Conservation (phyloP, 1,284 basidiomycete genomes). For the Pseudozyma sp. region DNA sequence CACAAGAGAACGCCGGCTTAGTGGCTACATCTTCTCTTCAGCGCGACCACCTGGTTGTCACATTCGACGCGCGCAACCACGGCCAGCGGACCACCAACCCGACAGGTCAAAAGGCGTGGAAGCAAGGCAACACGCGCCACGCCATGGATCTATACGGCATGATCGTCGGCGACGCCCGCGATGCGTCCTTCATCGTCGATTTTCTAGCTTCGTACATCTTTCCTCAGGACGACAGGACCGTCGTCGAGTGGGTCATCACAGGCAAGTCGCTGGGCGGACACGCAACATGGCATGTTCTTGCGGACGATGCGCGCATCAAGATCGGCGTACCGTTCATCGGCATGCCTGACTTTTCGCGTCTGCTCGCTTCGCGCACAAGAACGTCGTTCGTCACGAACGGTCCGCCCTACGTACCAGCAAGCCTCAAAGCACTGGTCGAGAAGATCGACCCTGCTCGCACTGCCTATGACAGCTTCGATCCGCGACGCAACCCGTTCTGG, state of each 20-base stretch:
- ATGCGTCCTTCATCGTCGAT: slow-evolving; percentile 83
- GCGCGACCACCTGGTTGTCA: slow-evolving; percentile 66
- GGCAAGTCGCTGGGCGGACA: slow-evolving; percentile 84
- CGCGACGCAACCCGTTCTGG: slow-evolving; percentile 54
- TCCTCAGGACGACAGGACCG: slow-evolving; percentile 76
- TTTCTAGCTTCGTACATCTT: slow-evolving; percentile 83
- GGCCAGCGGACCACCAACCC: slow-evolving; percentile 65
- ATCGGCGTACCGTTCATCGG: slow-evolving; percentile 81
- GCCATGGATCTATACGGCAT: slow-evolving; percentile 69
- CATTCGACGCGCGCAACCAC: slow-evolving; percentile 69
- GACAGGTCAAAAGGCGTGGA: slow-evolving; percentile 67
- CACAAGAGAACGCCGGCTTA: slow-evolving; percentile 21
- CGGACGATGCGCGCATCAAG: slow-evolving; percentile 75
- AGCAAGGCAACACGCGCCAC: slow-evolving; percentile 63
- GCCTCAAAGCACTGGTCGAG: slow-evolving; percentile 54
- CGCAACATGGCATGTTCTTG: slow-evolving; percentile 78
- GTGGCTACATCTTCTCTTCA: slow-evolving; percentile 22
- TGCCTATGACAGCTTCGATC: slow-evolving; percentile 48
- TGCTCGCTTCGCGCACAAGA: slow-evolving; percentile 56
- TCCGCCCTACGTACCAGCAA: slow-evolving; percentile 60
- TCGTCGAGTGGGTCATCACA: slow-evolving; percentile 77
- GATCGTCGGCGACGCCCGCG: slow-evolving; percentile 76
- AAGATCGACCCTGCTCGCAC: slow-evolving; percentile 57
- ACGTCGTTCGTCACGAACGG: slow-evolving; percentile 57
- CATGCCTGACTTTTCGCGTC: slow-evolving; percentile 77